A percentile compares a stretch with the other conserved stretches of the same genome.
These are phyloP conservation scores for Chaetomiaceae sp. DNA, from an alignment of 2,329 filamentous ascomycete species.

Conservation along the genomic window DNA sequence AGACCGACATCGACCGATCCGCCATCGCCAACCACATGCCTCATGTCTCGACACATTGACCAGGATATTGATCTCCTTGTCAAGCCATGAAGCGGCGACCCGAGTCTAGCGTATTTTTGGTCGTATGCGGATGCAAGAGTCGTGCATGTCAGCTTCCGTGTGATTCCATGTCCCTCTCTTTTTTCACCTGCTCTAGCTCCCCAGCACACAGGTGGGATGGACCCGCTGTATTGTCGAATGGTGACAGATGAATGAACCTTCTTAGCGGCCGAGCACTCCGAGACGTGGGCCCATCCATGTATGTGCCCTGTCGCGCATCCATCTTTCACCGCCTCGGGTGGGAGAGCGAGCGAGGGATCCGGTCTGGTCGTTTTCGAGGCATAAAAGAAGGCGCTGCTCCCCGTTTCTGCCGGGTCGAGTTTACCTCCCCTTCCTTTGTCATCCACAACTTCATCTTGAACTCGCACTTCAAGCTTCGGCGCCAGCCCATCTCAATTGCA, in stretches of 20 bases:
- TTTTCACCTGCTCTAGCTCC: too few relatives aligned
- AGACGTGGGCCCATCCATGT: constrained; percentile 18
- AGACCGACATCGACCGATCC: background rate
- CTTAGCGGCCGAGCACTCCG: constrained; percentile 18
- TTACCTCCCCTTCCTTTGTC: constrained; percentile 10
- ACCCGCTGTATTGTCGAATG: constrained; percentile 12
- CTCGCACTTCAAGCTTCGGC: background rate
- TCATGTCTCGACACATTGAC: background rate
- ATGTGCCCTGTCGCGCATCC: constrained; percentile 6
- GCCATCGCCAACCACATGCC: background rate
- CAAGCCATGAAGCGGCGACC: too few relatives aligned
- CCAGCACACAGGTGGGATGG: background rate
- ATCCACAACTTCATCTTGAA: background rate
- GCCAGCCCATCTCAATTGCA: background rate
- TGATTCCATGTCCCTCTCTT: too few relatives aligned
- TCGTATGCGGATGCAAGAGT: background rate
- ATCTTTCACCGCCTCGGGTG: constrained; percentile 15
- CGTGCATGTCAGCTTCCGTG: background rate
- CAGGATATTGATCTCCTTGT: background rate
- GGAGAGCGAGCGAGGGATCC: background rate
- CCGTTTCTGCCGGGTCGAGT: background rate
- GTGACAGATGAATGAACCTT: constrained; percentile 2
- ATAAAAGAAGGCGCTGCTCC: constrained; percentile 12
- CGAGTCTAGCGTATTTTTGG: background rate
- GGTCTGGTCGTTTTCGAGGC: background rate